Evolutionary conservation across 805 yeast genomes (phyloP), one percentile per base, ranked within the genome.

Genomic region (Monosporozyma servazzii): DNA sequence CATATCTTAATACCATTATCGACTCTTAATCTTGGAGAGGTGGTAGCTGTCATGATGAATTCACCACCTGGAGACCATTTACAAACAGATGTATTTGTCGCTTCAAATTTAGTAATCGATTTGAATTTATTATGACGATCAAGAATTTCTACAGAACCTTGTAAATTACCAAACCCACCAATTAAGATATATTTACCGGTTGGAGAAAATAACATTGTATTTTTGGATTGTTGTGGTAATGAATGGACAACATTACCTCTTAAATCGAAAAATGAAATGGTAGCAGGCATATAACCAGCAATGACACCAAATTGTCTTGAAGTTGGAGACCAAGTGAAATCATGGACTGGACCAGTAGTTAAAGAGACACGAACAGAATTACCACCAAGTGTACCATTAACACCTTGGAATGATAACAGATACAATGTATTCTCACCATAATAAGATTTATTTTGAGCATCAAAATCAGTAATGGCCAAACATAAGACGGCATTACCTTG

Each of bases 1-100:
- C 98, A 93, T 61, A 93, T 76, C 69, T 88, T 87, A 60, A 85
- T 82, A 54, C 97, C 91, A 67, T 93, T 93, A 71, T 95, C 99
- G 42, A 93, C 99, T 64, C 99, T 82, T 60, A 93, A 78, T 61
- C 99, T 79, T 56, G 99, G 99, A 20, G 96, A 82, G 0, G 98
- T 93, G 5, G 98, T 95, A 18, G 99, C 98, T 15, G 98, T 91
- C 68, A 93, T 72, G 52, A 93, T 81, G 64, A 77, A 89, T 63
- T 93, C 82, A 39, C 99, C 98, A 70, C 93, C 95, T 9, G 99
- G 99, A 2, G 95, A 83, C 99, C 99, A 93, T 67, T 87, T 88
- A 68, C 96, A 91, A 45, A 85, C 95, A n/a, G 95, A 84, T 15
- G 98, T 89, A 72, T 93, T 95, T 45, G 96, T 73, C 13, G 98